These are phyloP conservation scores for Cicer cuneatum DNA, from an alignment of 306 rosid genomes.

Conservation along the genomic window DNA sequence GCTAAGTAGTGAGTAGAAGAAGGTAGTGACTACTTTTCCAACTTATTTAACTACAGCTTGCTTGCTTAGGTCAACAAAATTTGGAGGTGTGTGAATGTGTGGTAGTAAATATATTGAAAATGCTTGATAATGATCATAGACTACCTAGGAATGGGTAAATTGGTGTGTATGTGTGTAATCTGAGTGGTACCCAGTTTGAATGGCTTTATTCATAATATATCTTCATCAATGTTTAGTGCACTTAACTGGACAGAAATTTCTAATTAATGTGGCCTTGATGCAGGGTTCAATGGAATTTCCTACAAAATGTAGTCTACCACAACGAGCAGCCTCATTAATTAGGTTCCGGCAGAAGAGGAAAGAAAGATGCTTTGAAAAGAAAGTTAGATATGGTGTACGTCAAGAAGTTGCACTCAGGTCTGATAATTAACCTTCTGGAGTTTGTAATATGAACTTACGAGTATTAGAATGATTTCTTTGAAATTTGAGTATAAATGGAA, in stretches of 20 bases:
- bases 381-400: constrained; percentile 91
- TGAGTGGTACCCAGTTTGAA: neutral
- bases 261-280: constrained; percentile 38
- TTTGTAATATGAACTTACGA: constrained; percentile 29
- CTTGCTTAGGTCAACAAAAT: neutral
- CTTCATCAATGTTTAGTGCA: constrained; percentile 8
- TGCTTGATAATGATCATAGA: neutral
- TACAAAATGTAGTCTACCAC: constrained; percentile 70
- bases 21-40: constrained; percentile 8
- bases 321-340: constrained; percentile 82
- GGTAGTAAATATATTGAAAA: constrained; percentile 14
- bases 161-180: neutral
- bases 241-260: constrained; percentile 26
- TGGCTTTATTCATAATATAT: constrained; percentile 11
- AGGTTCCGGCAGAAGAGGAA: constrained; percentile 94
- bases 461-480: constrained; percentile 15
- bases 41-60: neutral
- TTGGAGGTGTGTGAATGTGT: constrained; percentile 9
- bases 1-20: neutral
- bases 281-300: constrained; percentile 69
- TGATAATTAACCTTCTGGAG: constrained; percentile 37
- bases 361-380: constrained; percentile 88
- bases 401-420: constrained; percentile 98
- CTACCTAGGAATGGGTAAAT: constrained; percentile 9
- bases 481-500: neutral